phyloP scores from a whole-genome alignment of 139 green algal species.

The Chlorella sp. region DNA sequence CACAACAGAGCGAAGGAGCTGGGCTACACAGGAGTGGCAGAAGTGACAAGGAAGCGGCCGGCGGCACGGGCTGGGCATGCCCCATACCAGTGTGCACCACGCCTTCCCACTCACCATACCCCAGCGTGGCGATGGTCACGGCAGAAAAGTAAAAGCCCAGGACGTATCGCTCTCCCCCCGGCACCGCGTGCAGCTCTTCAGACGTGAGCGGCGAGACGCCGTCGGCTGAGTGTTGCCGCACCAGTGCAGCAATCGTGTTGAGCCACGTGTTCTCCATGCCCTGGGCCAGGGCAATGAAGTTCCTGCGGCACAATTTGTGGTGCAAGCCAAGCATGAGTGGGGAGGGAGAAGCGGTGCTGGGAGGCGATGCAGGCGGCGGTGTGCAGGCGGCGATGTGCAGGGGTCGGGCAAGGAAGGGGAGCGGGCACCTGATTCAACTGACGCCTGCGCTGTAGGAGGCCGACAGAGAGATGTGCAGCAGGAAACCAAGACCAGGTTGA shows the following conservation, averaged over 20 bases:
- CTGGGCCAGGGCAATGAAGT: constrained; percentile 30
- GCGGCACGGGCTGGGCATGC: not conserved
- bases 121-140: constrained; percentile 3
- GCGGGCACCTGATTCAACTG: too few species aligned
- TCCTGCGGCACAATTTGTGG: not conserved
- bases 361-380: not conserved
- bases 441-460: too few species aligned
- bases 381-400: not conserved
- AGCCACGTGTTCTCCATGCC: constrained; percentile 1
- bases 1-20: too few species aligned
- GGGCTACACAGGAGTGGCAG: too few species aligned
- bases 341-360: not conserved
- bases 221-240: constrained; percentile 13
- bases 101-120: not conserved
- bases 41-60: too few species aligned
- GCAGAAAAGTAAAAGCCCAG: constrained; percentile 1
- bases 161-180: not conserved
- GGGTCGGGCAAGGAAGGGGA: too few species aligned
- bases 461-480: too few species aligned
- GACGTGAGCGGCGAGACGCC: constrained; percentile 1
- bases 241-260: constrained; percentile 13
- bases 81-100: not conserved
- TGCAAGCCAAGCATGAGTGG: not conserved
- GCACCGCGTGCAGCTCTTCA: constrained; percentile 3
- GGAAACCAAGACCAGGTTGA: too few species aligned